These are phyloP conservation scores for Hypoxylon crocopeplum DNA, from an alignment of 495 filamentous ascomycete species.

Conservation along the genomic window DNA sequence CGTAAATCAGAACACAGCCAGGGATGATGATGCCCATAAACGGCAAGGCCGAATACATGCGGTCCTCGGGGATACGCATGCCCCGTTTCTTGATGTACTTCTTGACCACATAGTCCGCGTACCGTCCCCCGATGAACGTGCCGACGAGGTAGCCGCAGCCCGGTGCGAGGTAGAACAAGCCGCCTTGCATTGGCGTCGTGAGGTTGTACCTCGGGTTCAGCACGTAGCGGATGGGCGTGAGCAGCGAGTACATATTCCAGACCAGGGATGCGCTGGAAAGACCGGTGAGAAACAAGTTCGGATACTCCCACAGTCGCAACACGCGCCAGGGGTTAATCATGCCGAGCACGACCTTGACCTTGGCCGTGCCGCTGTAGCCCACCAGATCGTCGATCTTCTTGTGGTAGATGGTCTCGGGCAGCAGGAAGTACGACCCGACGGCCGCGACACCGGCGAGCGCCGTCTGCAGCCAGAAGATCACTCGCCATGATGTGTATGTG, in stretches of 20 bases:
- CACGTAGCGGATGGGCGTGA: conserved; percentile 78
- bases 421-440: conserved; percentile 66
- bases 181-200: conserved; percentile 67
- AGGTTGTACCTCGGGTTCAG: conserved; percentile 76
- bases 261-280: conserved; percentile 67
- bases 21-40: conserved; percentile 69
- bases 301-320: conserved; percentile 65
- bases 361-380: conserved; percentile 53
- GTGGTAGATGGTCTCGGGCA: conserved; percentile 73
- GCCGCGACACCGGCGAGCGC: conserved; percentile 64
- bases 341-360: conserved; percentile 60
- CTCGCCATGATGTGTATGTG: conserved; percentile 71
- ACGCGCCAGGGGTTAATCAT: conserved; percentile 70
- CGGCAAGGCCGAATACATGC: conserved; percentile 65
- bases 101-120: conserved; percentile 70
- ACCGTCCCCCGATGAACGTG: conserved; percentile 74
- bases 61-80: conserved; percentile 70
- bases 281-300: conserved; percentile 68
- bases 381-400: conserved; percentile 62
- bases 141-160: conserved; percentile 73
- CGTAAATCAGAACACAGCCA: conserved; percentile 71
- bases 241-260: conserved; percentile 76
- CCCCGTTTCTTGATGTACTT: conserved; percentile 66
- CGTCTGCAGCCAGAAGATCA: conserved; percentile 76
- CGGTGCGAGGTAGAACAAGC: conserved; percentile 77